These are phyloP conservation scores for Komagataella mondaviorum DNA, from an alignment of 805 yeast genomes.

Conservation along the genomic window DNA sequence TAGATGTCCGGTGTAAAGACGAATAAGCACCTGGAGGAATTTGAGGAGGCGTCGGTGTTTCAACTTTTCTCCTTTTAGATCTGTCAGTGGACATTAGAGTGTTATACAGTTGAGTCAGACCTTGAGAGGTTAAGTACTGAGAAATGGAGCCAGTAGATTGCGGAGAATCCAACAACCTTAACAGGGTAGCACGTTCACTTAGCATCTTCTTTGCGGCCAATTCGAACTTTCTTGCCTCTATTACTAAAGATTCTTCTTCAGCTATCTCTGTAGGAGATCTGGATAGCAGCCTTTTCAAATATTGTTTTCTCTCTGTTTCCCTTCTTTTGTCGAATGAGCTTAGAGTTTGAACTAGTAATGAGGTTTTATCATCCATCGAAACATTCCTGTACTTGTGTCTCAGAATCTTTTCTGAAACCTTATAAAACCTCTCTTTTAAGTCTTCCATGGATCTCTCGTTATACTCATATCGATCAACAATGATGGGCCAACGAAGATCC, in stretches of 20 bases:
- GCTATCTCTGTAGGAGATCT: constrained; percentile 95
- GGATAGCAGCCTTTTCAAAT: constrained; percentile 59
- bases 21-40: constrained; percentile 25
- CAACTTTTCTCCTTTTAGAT: constrained; percentile 38
- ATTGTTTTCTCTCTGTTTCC: constrained; percentile 71
- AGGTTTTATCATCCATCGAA: constrained; percentile 25
- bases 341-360: constrained; percentile 43
- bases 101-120: constrained; percentile 75
- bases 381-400: constrained; percentile 24
- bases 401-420: constrained; percentile 45
- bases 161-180: constrained; percentile 79
- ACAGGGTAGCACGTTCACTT: constrained; percentile 64
- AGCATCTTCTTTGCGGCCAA: constrained; percentile 83
- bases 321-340: constrained; percentile 50
- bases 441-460: constrained; percentile 55
- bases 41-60: constrained; percentile 43
- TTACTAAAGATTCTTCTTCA: constrained; percentile 88
- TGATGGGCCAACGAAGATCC: constrained; percentile 61
- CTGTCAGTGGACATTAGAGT: constrained; percentile 61
- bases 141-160: constrained; percentile 62
- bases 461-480: constrained; percentile 44
- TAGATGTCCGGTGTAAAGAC: neutral
- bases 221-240: constrained; percentile 88
- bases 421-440: constrained; percentile 69
- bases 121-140: constrained; percentile 75